Base-by-base conservation (phyloP, 768 basidiomycete genomes). In the Suillus subalutaceus region DNA sequence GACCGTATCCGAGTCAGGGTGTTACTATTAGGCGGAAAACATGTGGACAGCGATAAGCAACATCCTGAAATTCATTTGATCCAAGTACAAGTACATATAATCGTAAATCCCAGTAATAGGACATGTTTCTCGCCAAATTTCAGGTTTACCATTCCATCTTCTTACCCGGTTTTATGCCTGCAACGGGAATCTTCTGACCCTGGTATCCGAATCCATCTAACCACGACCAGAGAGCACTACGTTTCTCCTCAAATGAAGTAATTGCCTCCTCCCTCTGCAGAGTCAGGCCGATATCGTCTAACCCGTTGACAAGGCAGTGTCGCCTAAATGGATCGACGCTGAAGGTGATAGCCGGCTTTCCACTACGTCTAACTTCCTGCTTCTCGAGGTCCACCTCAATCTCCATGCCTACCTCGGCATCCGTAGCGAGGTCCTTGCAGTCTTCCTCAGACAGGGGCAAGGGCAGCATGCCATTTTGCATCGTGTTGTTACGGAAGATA, bases 221-320 rank as follows among this genome's bases (percentile, higher is more conserved):
- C 97, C 97, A 99, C 6, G 97, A 93, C 95, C 96, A 99, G 65
- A 81, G 75, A 72, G 87, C 81, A 35, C 88, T 91, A 69, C 97
- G 79, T 72, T 85, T 85, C 73, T 84, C 73, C 84, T 99, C 97
- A 72, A 98, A 99, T 52, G 77, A 71, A 66, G 84, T 82, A 69
- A 99, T 97, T n/a, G 83, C 76, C 12, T 80, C 80, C 40, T 83
- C 88, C 75, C 89, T 90, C 77, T 93, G 89, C 82, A 99, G 82
- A 53, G 97, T 99, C 78, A 99, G 82, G 52, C 91, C 96, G 68
- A 99, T 97, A 73, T 98, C 97, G 77, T 99, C 97, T 69, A 99
- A 81, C 40, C 97, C 97, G 73, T 99, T 96, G 79, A 99, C 77
- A 77, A 99, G 80, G 77, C 97, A 96, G 75, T 97, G 93, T 64